Percentiles rank a stretch among this genome's conserved stretches.
Evolutionary conservation across 1,284 basidiomycete species (phyloP).

Genomic region (Crucibulum cyathiforme): DNA sequence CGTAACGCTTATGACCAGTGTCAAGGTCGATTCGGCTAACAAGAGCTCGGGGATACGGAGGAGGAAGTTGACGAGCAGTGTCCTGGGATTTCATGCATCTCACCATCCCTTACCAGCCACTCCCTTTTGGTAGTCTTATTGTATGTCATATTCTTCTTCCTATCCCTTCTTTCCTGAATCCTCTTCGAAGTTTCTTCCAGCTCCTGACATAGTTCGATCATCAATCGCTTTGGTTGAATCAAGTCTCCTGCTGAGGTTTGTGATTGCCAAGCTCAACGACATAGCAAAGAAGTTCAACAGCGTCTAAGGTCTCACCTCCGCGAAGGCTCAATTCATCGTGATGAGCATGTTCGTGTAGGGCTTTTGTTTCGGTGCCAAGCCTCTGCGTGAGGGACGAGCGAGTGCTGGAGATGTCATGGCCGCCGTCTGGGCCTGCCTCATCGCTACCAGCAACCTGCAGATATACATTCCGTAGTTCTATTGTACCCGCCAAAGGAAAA

Average conservation of each 20-base stretch:
- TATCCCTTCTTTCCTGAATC: no score
- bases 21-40: no score
- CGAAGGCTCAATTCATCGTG: constrained; percentile 77
- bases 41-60: no score
- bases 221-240: no score
- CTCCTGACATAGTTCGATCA: no score
- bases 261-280: constrained; percentile 54
- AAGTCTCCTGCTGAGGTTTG: constrained; percentile 49
- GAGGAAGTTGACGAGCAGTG: no score
- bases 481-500: constrained; percentile 86
- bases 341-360: constrained; percentile 96
- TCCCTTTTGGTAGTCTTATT: no score
- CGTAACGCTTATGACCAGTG: no score
- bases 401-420: constrained; percentile 86
- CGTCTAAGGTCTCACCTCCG: constrained; percentile 81
- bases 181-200: no score
- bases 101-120: no score
- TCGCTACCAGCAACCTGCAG: constrained; percentile 87
- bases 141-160: no score
- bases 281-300: constrained; percentile 64
- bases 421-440: constrained; percentile 95
- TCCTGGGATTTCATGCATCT: no score
- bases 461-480: constrained; percentile 84
- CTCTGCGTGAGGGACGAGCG: constrained; percentile 79
- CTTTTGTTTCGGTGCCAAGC: constrained; percentile 94